These are phyloP conservation scores for Lyophyllum atratum DNA, from an alignment of 768 basidiomycete genomes.

Conservation along the genomic window DNA sequence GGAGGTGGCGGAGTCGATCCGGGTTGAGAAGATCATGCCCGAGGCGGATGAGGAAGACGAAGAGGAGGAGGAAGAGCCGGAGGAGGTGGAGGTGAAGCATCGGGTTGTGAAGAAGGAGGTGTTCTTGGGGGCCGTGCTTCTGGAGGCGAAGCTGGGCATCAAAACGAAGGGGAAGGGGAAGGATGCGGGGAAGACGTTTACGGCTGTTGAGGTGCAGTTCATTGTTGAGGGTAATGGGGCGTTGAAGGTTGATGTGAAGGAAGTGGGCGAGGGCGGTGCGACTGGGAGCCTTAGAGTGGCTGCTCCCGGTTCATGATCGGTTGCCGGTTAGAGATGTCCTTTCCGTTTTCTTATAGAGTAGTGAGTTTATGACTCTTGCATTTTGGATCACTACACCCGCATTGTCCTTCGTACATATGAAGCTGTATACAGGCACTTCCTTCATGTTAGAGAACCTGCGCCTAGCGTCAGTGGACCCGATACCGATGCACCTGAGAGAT, in stretches of 20 bases:
- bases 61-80: conserved; percentile 62
- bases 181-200: conserved; percentile 47
- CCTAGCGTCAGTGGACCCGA: too few relatives aligned
- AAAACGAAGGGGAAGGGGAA: conserved; percentile 39
- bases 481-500: too few relatives aligned
- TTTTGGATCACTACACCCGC: background rate
- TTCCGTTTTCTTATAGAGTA: background rate
- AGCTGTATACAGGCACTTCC: too few relatives aligned
- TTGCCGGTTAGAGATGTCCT: background rate
- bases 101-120: conserved; percentile 57
- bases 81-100: conserved; percentile 65
- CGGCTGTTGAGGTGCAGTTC: conserved; percentile 50
- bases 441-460: too few relatives aligned
- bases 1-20: conserved; percentile 73
- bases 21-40: conserved; percentile 57
- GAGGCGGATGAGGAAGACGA: conserved; percentile 51
- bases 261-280: conserved; percentile 32
- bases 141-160: conserved; percentile 43
- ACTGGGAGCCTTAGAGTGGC: conserved; percentile 8
- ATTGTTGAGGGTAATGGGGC: conserved; percentile 38
- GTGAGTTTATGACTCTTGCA: background rate
- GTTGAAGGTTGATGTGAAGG: conserved; percentile 38
- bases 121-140: conserved; percentile 45
- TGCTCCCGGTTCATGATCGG: conserved; percentile 5
- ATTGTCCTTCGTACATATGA: too few relatives aligned